Evolutionary conservation across 305 asterid species (phyloP).

Genomic region (Nicotiana rustica): DNA sequence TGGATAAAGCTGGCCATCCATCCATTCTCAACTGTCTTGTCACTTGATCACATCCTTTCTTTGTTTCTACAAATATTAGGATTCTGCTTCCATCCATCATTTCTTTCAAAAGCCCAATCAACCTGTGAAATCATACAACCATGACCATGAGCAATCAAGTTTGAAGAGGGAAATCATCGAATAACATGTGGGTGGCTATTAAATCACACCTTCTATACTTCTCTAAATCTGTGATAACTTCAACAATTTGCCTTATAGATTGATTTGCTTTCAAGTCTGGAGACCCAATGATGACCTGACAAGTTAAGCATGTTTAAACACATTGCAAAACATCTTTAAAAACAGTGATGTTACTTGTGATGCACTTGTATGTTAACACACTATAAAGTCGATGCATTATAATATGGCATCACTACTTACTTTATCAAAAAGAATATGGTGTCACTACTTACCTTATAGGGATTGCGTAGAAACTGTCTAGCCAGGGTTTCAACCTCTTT

Average conservation of each 20-base stretch:
- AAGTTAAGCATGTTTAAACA: constrained; percentile 1
- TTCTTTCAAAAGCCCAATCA: constrained; percentile 78
- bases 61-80: constrained; percentile 87
- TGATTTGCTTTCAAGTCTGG: constrained; percentile 82
- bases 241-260: constrained; percentile 80
- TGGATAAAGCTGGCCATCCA: constrained; percentile 96
- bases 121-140: constrained; percentile 50
- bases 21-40: constrained; percentile 89
- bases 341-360: constrained; percentile 2
- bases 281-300: constrained; percentile 87
- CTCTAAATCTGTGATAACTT: constrained; percentile 79
- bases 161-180: background rate
- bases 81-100: constrained; percentile 87
- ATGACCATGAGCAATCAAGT: constrained; percentile 29
- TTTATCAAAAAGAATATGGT: constrained; percentile 49
- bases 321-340: constrained; percentile 15
- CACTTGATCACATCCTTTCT: constrained; percentile 94
- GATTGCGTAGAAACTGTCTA: constrained; percentile 79
- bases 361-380: background rate
- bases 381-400: background rate
- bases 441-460: constrained; percentile 69
- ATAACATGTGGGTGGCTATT: constrained; percentile 17
- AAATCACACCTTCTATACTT: constrained; percentile 79
- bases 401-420: constrained; percentile 43
- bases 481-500: constrained; percentile 88